Percentiles rank a stretch among this genome's conserved stretches.
These are phyloP conservation scores for Carex scoparia DNA, from an alignment of 176 grass and related monocot species.

Conservation along the genomic window DNA sequence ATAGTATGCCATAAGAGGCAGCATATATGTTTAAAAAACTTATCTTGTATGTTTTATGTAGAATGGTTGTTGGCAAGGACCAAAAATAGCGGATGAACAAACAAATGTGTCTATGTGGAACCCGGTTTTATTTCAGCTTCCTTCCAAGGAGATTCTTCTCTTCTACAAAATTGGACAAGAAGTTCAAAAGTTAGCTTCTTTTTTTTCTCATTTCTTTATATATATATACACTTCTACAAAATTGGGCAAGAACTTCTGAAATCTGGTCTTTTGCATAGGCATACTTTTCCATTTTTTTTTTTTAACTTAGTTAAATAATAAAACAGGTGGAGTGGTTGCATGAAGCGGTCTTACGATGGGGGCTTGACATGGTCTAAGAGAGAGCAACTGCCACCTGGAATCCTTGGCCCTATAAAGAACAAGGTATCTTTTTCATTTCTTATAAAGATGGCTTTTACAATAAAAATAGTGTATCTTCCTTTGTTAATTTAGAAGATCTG, in stretches of 20 bases:
- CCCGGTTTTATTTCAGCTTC: conserved; percentile 89
- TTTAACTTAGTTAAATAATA: neutral
- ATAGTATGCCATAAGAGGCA: neutral
- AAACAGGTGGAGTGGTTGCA: conserved; percentile 88
- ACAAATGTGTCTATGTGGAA: conserved; percentile 87
- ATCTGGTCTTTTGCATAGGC: neutral
- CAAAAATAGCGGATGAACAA: conserved; percentile 67
- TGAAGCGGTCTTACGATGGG: conserved; percentile 80
- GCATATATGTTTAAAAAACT: neutral
- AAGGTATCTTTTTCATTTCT: conserved; percentile 43
- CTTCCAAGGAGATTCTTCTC: conserved; percentile 75
- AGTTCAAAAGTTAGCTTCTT: conserved; percentile 58
- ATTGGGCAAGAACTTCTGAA: conserved; percentile 52
- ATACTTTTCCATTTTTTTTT: neutral
- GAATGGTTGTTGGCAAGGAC: conserved; percentile 71
- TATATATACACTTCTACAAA: conserved; percentile 54
- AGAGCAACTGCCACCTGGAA: conserved; percentile 88
- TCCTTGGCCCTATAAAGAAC: conserved; percentile 95
- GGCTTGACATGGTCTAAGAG: conserved; percentile 75
- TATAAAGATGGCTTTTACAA: neutral
- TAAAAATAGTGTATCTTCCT: neutral
- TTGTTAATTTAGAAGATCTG: neutral
- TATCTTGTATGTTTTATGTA: conserved; percentile 24
- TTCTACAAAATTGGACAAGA: conserved; percentile 98
- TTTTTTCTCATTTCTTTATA: conserved; percentile 2